Base-by-base conservation (phyloP, 78 protist species). In the Emiliania huxleyi region DNA sequence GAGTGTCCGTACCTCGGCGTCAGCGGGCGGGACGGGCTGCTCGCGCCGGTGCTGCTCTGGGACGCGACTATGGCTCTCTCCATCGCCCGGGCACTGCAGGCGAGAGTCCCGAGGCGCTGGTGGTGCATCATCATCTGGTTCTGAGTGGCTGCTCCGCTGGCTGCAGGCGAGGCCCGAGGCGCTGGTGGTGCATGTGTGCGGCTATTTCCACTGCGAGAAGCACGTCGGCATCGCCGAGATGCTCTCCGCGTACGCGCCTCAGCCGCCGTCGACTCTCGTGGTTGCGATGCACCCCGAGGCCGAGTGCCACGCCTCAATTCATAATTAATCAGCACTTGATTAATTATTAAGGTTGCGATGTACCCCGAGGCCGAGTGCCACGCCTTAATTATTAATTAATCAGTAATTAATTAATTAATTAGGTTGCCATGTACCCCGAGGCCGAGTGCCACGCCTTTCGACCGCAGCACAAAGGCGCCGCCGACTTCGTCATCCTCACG, bases 31-130 rank as follows among this genome's bases (percentile, higher is more conserved):
- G 84, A 75, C 84, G 45, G 46, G 29, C 44, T 75, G 15, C 44
- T 75, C n/a, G 46, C 1, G 22, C 84, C 84, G 84, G 38, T 75
- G 45, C 43, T 75, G 48, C 84, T 75, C n/a, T 75, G 84, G 84
- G 84, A 75, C 23, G 15, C 84, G 44, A 21, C 45, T 12, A 75
- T 75, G 84, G 84, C 84, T 2, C 29, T 12, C 29, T 3, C 84
- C 22, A 35, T 75, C 38, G 43, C 33, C 35, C 46, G 46, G 29
- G 12, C 22, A 45, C 45, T 75, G n/a, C n/a, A n/a, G n/a, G n/a
- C 84, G 84, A 38, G 46, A 21, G 33, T 1, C 3, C 21, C 46
- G n/a, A 1, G 62, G 8, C 62, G 62, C 15, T 52, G 62, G 62
- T 15, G 8, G 62, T 52, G 62, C 62, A n/a, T n/a, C n/a, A n/a